These are phyloP conservation scores for Penicillium glabrum DNA, from an alignment of 2,329 filamentous ascomycete species.

Conservation along the genomic window DNA sequence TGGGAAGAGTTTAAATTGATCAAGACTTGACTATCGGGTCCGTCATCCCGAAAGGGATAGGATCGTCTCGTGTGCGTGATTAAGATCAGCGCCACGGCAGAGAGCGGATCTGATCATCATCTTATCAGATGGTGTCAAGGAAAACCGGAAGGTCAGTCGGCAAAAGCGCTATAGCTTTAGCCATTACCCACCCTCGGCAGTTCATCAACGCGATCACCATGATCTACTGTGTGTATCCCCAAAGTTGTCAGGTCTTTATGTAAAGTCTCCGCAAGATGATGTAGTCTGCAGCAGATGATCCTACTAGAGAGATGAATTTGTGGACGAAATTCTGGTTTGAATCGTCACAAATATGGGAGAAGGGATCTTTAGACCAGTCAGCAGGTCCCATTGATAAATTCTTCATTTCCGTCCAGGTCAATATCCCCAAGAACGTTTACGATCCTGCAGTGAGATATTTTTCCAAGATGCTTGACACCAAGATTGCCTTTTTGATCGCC, in stretches of 20 bases:
- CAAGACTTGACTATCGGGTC: slow-evolving; percentile 1
- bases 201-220: not conserved
- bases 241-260: not conserved
- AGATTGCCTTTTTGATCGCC: slow-evolving; percentile 8
- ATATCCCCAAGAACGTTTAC: not conserved
- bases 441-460: not conserved
- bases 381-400: not conserved
- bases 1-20: not conserved
- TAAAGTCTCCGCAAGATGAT: not conserved
- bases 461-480: slow-evolving; percentile 5
- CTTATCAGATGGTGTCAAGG: slow-evolving; percentile 12
- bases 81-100: slow-evolving; percentile 7
- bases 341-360: not conserved
- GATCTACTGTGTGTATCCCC: slow-evolving; percentile 3
- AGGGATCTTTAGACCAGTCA: not conserved
- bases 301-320: not conserved
- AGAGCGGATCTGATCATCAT: slow-evolving; percentile 6
- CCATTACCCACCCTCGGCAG: slow-evolving; percentile 1
- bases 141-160: not conserved
- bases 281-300: not conserved
- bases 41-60: not conserved
- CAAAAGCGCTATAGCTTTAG: not conserved
- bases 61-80: not conserved
- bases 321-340: not conserved
- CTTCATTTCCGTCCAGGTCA: not conserved